Conservation (phyloP, 176 grass and related monocot species). For the Thinopyrum elongatum region DNA sequence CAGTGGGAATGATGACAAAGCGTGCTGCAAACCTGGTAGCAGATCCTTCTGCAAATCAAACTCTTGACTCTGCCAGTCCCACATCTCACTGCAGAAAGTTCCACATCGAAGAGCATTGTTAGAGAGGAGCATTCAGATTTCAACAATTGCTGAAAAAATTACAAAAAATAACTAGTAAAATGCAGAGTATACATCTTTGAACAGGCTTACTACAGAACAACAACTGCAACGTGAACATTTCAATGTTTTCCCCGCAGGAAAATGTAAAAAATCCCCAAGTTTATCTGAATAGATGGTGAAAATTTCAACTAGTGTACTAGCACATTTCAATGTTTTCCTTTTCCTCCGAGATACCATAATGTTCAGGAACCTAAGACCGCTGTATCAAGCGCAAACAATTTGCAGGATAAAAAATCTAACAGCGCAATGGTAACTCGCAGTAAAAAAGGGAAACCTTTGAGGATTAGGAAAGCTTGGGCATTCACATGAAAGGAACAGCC, state of each 20-base stretch:
- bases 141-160: background rate
- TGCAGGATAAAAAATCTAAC: background rate
- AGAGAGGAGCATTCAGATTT: background rate
- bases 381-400: background rate
- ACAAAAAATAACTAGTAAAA: background rate
- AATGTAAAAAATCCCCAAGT: background rate
- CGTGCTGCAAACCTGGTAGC: slow-evolving; percentile 46
- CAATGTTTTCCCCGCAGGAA: background rate
- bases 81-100: slow-evolving; percentile 66
- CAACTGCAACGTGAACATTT: too few species aligned
- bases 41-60: slow-evolving; percentile 64
- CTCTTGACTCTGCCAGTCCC: slow-evolving; percentile 66
- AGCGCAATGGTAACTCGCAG: background rate
- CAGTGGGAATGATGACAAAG: slow-evolving; percentile 18
- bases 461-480: background rate
- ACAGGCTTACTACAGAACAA: background rate
- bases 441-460: background rate
- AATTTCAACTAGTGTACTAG: background rate
- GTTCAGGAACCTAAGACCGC: background rate
- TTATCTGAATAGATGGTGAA: background rate
- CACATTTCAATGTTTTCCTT: background rate
- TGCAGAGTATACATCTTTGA: background rate
- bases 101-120: background rate
- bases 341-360: background rate
- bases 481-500: background rate